Base-by-base conservation (phyloP, 129 eudicot genomes). In the Solidago caesia region DNA sequence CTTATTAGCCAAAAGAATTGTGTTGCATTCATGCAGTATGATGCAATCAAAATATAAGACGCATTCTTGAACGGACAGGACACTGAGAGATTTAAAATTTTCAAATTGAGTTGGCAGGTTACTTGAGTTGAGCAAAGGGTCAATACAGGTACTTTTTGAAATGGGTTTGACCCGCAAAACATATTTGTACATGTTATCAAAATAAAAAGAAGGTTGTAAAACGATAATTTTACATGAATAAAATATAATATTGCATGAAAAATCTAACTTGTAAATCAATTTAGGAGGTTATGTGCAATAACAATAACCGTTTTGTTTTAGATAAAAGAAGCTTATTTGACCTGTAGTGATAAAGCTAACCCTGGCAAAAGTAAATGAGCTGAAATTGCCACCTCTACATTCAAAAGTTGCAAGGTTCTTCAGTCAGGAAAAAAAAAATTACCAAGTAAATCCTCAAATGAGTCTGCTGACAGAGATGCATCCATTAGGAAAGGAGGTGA, bases 401-500 rank as follows among this genome's bases (percentile, higher is more conserved):
- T 29, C 26, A 41, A n/a, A 11, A 27, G 27, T 0, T 55, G 16
- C 16, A n/a, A 55, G 58, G 58, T 12, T 13, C 2, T 63, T 59
- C 44, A 47, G 44, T 6, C 43, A 6, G 46, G 26, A 53, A 44
- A n/a, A 29, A 29, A 29, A 29, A 70, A 39, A 84, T 33, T 84
- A 94, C 99, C 99, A 66, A 94, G 99, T 68, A 94, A 80, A 74
- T 94, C 97, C 84, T 94, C 99, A 67, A 90, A 94, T 57, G 87
- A 70, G 64, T 91, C 99, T 39, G 82, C 82, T 62, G 86, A 72
- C 77, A 87, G 75, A 67, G 95, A 87, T 48, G 96, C 76, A 29
- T 91, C 97, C 96, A 94, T 85, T 33, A 94, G 85, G 33, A 94
- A 80, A 74, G 96, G 96, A 6, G 99, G 99, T 49, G 99, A 94